Conservation (phyloP, 352 stramenopile genomes). For the Phytophthora boehmeriae region DNA sequence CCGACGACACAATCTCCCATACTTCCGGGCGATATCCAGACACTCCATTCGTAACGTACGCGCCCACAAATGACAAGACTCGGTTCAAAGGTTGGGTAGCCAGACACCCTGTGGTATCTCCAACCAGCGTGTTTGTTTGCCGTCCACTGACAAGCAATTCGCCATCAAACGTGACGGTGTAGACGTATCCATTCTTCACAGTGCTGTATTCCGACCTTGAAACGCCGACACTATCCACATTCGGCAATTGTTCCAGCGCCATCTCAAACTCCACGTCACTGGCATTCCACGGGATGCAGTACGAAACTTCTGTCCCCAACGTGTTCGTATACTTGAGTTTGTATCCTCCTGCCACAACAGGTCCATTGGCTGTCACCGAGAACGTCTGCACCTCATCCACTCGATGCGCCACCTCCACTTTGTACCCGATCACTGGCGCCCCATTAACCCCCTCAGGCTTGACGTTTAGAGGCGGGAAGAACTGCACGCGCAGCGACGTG, state of each 20-base stretch:
- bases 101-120: conserved; percentile 43
- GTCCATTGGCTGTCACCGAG: conserved; percentile 58
- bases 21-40: conserved; percentile 64
- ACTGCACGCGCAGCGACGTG: conserved; percentile 66
- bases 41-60: conserved; percentile 44
- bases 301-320: conserved; percentile 33
- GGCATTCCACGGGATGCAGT: conserved; percentile 77
- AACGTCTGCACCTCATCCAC: conserved; percentile 79
- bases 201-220: conserved; percentile 53
- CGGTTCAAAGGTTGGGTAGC: conserved; percentile 49
- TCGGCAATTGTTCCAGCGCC: conserved; percentile 68
- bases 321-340: conserved; percentile 61
- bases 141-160: conserved; percentile 59
- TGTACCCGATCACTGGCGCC: conserved; percentile 77
- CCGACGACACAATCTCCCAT: conserved; percentile 63
- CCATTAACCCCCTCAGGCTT: conserved; percentile 77
- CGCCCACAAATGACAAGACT: conserved; percentile 52
- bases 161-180: conserved; percentile 75
- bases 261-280: conserved; percentile 68
- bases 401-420: conserved; percentile 72
- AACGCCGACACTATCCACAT: conserved; percentile 70
- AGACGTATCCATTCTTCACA: conserved; percentile 65
- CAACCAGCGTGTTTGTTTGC: conserved; percentile 60
- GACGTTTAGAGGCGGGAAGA: conserved; percentile 52
- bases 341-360: conserved; percentile 58